These are phyloP conservation scores for Capillidium rhysosporum DNA, from an alignment of 371 early-diverging fungal genomes.

Conservation along the genomic window DNA sequence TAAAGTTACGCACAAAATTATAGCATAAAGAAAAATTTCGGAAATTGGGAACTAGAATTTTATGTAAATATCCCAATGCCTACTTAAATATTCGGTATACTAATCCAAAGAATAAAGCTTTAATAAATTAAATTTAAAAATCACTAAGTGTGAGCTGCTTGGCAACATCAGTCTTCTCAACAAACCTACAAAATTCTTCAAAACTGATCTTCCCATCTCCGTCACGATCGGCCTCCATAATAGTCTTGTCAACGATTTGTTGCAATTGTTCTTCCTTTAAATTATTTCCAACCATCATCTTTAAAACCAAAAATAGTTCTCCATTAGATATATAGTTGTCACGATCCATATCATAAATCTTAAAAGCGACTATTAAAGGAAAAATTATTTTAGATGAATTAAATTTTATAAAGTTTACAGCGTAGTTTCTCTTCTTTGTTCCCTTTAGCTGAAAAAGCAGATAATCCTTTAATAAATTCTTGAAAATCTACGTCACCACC, in stretches of 20 bases:
- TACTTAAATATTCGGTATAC: too few relatives aligned
- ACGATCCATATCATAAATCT: conserved; percentile 97
- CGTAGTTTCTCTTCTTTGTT: conserved; percentile 78
- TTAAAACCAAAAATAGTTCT: conserved; percentile 86
- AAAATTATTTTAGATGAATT: not conserved
- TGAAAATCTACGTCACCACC: conserved; percentile 95
- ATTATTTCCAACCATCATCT: conserved; percentile 96
- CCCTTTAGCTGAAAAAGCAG: conserved; percentile 82
- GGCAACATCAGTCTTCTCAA: conserved; percentile 83
- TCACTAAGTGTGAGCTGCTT: conserved; percentile 80
- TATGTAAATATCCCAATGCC: too few relatives aligned
- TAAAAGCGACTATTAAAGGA: conserved; percentile 72
- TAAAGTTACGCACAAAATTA: too few relatives aligned
- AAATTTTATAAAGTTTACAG: conserved; percentile 28
- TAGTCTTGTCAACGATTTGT: conserved; percentile 98
- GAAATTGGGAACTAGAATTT: too few relatives aligned
- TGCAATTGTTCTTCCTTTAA: conserved; percentile 87
- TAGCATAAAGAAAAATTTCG: too few relatives aligned
- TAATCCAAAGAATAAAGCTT: too few relatives aligned
- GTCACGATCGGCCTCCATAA: conserved; percentile 91
- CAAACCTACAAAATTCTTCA: conserved; percentile 83
- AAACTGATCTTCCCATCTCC: conserved; percentile 86
- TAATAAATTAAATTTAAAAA: conserved; percentile 16
- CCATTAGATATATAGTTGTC: conserved; percentile 96
- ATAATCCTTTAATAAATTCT: conserved; percentile 86